A percentile compares a stretch with the other conserved stretches of the same genome.
These are phyloP conservation scores for Auricularia cornea DNA, from an alignment of 768 basidiomycete species.

Conservation along the genomic window DNA sequence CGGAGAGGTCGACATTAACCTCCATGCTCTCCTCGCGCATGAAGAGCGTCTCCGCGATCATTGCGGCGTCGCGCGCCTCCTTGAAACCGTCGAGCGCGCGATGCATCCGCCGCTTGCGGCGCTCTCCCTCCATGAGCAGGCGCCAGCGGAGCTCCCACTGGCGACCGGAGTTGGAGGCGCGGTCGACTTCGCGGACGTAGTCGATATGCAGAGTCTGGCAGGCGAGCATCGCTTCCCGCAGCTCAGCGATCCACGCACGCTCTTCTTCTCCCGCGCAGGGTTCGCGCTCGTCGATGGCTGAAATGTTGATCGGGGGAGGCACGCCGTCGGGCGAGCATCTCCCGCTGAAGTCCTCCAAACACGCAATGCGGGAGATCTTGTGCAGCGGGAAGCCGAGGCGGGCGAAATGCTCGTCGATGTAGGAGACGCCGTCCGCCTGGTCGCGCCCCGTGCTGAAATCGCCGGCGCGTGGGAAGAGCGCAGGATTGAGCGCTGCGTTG, in stretches of 20 bases:
- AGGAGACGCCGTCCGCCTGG: background rate
- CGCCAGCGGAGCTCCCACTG: background rate
- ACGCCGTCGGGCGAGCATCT: background rate
- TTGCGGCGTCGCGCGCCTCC: background rate
- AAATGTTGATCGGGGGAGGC: background rate
- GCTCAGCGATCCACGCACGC: background rate
- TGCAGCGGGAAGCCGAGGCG: background rate
- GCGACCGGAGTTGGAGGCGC: background rate
- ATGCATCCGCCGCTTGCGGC: background rate
- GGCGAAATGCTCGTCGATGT: background rate
- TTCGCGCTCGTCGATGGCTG: background rate
- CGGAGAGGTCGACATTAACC: background rate
- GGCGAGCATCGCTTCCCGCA: background rate
- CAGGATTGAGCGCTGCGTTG: background rate
- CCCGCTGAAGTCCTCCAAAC: background rate
- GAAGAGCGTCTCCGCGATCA: background rate
- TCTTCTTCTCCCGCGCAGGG: background rate
- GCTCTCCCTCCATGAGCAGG: background rate
- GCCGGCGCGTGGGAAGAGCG: background rate
- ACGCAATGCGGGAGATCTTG: background rate
- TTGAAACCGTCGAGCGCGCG: background rate
- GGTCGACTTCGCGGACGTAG: background rate
- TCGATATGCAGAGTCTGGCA: background rate
- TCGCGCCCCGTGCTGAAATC: background rate
- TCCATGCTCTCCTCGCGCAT: background rate